Base-by-base conservation (phyloP, 2,329 filamentous ascomycete species). In the Helotiales sp. region DNA sequence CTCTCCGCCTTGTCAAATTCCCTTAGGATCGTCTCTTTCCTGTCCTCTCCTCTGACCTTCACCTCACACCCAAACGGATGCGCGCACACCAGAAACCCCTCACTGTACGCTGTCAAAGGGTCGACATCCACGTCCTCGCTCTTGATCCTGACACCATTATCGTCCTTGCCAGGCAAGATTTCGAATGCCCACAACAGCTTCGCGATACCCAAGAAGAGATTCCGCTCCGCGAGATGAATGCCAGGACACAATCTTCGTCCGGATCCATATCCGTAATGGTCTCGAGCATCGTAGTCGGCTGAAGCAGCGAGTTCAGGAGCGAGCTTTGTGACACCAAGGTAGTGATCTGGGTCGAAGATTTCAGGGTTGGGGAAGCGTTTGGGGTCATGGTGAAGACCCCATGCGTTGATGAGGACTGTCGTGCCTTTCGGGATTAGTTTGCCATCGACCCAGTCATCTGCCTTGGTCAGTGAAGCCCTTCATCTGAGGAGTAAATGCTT, bases 161-260 rank as follows among this genome's bases (percentile, higher is more conserved):
- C 66, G n/a, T 65, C 63, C 24, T 30, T 65, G 7, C 45, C 64
- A 37, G 65, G 50, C 49, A 34, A 40, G 63, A 68, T 61, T 47
- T 82, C 70, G 61, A 64, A 70, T 6, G 62, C 68, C 65, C 65
- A 70, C 2, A 68, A 45, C 26, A 66, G 26, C 24, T 63, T 61
- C 17, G 49, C 45, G 26, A 64, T 63, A 32, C 40, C 60, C 20
- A 65, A 13, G 24, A 61, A 63, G 7, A 65, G 20, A 49, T 43
- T 61, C 6, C 65, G 43, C 8, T 68, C 63, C 1, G 65, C 68
- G 17, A 70, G 78, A 63, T 86, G 83, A 34, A 86, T 84, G 0
- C 86, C 87, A 86, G 83, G 85, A 73, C 87, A 89, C 40, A 88
- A 80, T 30, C 86, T 79, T 0, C 79, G 72, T 1, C 79, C 79